A percentile compares a stretch with the other conserved stretches of the same genome.
These are phyloP conservation scores for Sporothrix sp. DNA, from an alignment of 2,329 filamentous ascomycete genomes.

Conservation along the genomic window DNA sequence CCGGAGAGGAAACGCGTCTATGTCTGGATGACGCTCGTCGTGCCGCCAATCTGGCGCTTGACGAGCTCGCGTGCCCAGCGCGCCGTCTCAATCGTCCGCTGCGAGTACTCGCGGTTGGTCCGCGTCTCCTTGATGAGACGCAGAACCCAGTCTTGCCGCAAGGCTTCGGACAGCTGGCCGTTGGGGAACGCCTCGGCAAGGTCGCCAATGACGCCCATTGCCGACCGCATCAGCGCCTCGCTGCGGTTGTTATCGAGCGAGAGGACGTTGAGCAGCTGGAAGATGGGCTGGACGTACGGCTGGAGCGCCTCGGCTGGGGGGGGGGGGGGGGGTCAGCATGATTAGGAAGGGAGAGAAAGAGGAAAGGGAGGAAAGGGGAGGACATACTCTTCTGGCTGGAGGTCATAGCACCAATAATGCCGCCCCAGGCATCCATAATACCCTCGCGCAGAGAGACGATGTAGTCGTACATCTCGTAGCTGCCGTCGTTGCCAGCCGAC, in stretches of 20 bases:
- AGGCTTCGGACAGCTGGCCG: constrained; percentile 73
- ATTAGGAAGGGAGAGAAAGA: constrained; percentile 21
- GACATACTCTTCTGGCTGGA: constrained; percentile 61
- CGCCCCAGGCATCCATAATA: constrained; percentile 98
- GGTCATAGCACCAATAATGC: constrained; percentile 93
- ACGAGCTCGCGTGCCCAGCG: constrained; percentile 97
- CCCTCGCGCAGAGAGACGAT: constrained; percentile 89
- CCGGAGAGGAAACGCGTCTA: too few relatives aligned
- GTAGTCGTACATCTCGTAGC: constrained; percentile 95
- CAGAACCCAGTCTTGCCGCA: constrained; percentile 86
- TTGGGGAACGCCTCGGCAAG: constrained; percentile 88
- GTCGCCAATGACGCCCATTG: constrained; percentile 96
- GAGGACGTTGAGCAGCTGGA: constrained; percentile 74
- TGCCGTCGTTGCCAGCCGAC: constrained; percentile 65
- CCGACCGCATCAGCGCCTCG: constrained; percentile 82
- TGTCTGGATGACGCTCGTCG: constrained; percentile 40
- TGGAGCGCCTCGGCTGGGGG: constrained; percentile 60
- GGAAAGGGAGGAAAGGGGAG: neutral
- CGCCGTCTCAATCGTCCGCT: constrained; percentile 84
- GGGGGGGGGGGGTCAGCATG: too few relatives aligned
- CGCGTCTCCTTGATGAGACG: constrained; percentile 86
- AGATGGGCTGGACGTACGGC: constrained; percentile 75
- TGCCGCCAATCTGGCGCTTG: constrained; percentile 69
- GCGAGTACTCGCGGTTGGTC: constrained; percentile 74
- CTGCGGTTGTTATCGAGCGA: constrained; percentile 78